Evolutionary conservation across 345 rosid genomes (phyloP).

Genomic region (Murraya koenigii): DNA sequence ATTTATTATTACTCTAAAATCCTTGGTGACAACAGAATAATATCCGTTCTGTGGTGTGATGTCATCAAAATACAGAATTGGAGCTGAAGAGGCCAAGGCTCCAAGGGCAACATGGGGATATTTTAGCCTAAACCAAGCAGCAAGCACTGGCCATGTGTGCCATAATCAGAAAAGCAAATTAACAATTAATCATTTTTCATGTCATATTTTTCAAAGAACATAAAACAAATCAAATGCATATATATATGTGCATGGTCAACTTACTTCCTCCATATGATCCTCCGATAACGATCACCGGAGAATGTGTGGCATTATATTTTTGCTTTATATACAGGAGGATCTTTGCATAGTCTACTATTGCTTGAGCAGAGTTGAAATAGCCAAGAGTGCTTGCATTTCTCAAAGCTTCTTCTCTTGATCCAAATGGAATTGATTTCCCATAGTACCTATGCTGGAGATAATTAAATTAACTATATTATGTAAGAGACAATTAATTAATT

Average conservation of each 20-base stretch:
- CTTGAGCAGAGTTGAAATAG: constrained; percentile 57
- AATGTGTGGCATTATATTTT: constrained; percentile 26
- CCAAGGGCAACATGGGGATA: constrained; percentile 57
- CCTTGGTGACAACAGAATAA: constrained; percentile 31
- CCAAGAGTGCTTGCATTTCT: constrained; percentile 44
- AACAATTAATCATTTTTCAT: not conserved
- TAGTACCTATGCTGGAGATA: constrained; percentile 40
- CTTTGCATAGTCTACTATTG: constrained; percentile 58
- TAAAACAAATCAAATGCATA: too few species aligned
- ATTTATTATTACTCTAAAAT: constrained; percentile 22
- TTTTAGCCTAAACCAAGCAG: constrained; percentile 53
- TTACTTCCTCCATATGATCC: constrained; percentile 86
- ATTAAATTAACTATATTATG: not conserved
- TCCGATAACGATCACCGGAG: constrained; percentile 63
- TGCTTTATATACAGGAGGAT: constrained; percentile 47
- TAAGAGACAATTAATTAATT: too few species aligned
- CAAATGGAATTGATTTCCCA: constrained; percentile 50
- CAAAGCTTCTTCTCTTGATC: constrained; percentile 42
- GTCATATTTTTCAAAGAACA: not conserved
- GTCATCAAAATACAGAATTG: constrained; percentile 44
- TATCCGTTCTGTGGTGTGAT: constrained; percentile 31
- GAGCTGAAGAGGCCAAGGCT: constrained; percentile 57
- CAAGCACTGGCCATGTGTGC: constrained; percentile 29
- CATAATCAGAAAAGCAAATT: not conserved
- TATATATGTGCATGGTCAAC: not conserved